Conservation (phyloP, 768 basidiomycete genomes). For the Termitomyces titanicus region DNA sequence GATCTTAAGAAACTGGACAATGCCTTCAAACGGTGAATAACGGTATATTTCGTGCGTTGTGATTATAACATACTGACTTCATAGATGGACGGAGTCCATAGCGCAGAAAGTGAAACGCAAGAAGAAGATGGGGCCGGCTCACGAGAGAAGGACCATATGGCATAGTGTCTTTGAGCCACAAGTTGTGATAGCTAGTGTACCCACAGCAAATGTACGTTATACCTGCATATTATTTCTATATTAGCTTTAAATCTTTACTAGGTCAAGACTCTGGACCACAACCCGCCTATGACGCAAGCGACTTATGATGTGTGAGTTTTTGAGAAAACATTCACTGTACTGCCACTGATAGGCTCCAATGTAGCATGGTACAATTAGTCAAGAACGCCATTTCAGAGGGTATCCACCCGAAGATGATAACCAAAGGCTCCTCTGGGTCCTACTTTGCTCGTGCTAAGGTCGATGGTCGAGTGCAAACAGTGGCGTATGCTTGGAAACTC, state of each 20-base stretch:
- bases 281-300: constrained; percentile 67
- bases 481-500: constrained; percentile 57
- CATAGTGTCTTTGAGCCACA: constrained; percentile 78
- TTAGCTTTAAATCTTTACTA: constrained; percentile 19
- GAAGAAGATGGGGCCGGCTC: constrained; percentile 63
- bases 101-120: constrained; percentile 82
- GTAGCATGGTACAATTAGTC: constrained; percentile 60
- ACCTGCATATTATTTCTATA: not conserved
- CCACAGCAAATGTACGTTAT: constrained; percentile 34
- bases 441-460: constrained; percentile 86
- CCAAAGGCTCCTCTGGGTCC: constrained; percentile 85
- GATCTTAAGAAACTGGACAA: constrained; percentile 77
- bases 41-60: not conserved
- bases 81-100: constrained; percentile 83
- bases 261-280: constrained; percentile 82
- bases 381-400: constrained; percentile 69
- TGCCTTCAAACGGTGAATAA: constrained; percentile 73
- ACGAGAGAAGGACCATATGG: constrained; percentile 70
- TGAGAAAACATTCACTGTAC: not conserved
- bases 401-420: constrained; percentile 87
- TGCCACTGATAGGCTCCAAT: constrained; percentile 2
- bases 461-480: constrained; percentile 74
- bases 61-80: not conserved
- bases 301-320: constrained; percentile 64
- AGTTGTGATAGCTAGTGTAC: constrained; percentile 29